Evolutionary conservation across 805 yeast species (phyloP), one percentile per base, ranked within the genome.

Genomic region (Candida incommunis): DNA sequence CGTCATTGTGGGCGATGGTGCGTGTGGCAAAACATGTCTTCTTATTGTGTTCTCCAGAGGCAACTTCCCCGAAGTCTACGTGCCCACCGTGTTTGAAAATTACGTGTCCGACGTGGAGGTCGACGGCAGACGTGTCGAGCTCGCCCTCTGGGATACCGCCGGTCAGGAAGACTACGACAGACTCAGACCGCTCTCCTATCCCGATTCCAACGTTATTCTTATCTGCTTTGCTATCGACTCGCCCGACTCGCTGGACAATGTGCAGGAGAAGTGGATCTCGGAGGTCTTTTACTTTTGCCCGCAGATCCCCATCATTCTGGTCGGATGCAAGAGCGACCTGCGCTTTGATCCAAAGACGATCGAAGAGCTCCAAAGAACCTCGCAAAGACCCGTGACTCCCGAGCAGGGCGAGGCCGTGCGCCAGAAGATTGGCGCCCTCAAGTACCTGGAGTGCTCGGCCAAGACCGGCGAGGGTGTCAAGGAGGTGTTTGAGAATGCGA

Each of bases 121-220:
- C 47, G 90, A 82, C 57, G 94, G 94, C 43, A 82, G 90, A 66
- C 76, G 83, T 62, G 96, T 90, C 48, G 95, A 88, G 64, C 71
- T 87, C 65, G 95, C 95, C 4, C 71, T 87, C 54, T 87, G 96
- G 96, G 96, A 87, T 86, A 87, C 96, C 54, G 95, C 96, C 46
- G 96, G 96, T 53, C 96, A 87, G 75, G 96, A 87, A 72, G 96
- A 88, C 70, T 87, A 87, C 63, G 95, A 86, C 66, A 82, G 95
- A 66, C 71, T 85, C 56, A 81, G 95, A 68, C 95, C 95, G 40
- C 70, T 85, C 52, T 80, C 90, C 13, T 87, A 87, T 66, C 95
- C 95, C 50, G 95, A 87, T 63, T 82, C 95, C 34, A 83, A 85
- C 62, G 96, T 87, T 51, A 82, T 87, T 49, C 73, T 87, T 61